Evolutionary conservation across 2,329 filamentous ascomycete species (phyloP).

Genomic region (Trichoderma arundinaceum): DNA sequence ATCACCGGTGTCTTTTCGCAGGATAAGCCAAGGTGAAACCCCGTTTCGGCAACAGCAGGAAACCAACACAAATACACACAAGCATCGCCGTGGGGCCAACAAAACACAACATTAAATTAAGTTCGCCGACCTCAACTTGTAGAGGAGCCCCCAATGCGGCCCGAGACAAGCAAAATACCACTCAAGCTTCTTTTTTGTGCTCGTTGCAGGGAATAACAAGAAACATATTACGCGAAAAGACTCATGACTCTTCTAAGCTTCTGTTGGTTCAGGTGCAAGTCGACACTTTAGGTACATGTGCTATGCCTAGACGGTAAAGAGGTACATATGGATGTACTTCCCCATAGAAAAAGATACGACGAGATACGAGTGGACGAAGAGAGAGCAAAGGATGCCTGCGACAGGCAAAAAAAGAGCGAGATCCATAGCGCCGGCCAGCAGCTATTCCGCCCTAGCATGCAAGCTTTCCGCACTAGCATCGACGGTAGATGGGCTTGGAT

Average conservation of each 20-base stretch:
- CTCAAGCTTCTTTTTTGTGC: neutral
- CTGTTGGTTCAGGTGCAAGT: conserved; percentile 5
- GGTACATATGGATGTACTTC: conserved; percentile 12
- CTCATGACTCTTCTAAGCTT: conserved; percentile 20
- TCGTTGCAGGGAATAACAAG: neutral
- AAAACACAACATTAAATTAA: neutral
- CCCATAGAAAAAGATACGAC: conserved; percentile 1
- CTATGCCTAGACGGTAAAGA: neutral
- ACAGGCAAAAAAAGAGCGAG: conserved; percentile 13
- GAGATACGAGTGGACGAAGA: conserved; percentile 15
- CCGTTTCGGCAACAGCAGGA: neutral
- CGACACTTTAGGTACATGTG: neutral
- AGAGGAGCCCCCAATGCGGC: neutral
- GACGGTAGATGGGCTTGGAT: conserved; percentile 28
- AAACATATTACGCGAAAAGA: neutral
- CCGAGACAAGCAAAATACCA: neutral
- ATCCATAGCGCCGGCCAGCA: conserved; percentile 19
- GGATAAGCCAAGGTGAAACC: too few relatives aligned
- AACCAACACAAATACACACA: conserved; percentile 9
- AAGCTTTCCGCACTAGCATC: conserved; percentile 27
- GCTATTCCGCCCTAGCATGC: conserved; percentile 26
- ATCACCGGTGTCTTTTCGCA: too few relatives aligned
- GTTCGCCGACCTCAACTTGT: conserved; percentile 12
- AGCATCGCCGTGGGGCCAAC: neutral
- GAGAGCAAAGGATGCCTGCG: too few relatives aligned